Evolutionary conservation across 1,284 basidiomycete species (phyloP).

Genomic region (Apiotrichum montevideense): DNA sequence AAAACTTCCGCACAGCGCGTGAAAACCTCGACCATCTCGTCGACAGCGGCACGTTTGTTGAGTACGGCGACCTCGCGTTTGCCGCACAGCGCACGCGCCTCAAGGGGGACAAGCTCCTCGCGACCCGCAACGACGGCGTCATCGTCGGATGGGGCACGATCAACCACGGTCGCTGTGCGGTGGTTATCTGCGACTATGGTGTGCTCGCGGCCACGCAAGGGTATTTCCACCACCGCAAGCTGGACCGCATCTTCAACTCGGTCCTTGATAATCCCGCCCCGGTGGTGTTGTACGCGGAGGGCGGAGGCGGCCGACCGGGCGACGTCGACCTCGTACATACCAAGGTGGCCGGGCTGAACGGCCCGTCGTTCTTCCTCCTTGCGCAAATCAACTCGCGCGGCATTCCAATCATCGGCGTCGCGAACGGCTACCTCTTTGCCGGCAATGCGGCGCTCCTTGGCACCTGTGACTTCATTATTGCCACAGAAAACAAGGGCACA

Average conservation of each 20-base stretch:
- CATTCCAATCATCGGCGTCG: conserved; percentile 17
- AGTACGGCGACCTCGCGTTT: conserved; percentile 16
- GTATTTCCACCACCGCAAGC: conserved; percentile 18
- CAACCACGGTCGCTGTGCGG: conserved; percentile 11
- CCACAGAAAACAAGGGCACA: conserved; percentile 12
- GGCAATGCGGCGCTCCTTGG: conserved; percentile 16
- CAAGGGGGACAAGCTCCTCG: conserved; percentile 2
- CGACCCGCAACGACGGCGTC: conserved; percentile 18
- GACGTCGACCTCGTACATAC: conserved; percentile 14
- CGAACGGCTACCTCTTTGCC: conserved; percentile 17
- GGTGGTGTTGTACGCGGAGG: conserved; percentile 17
- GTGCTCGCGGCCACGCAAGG: conserved; percentile 19
- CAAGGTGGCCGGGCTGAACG: conserved; percentile 13
- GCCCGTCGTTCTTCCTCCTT: conserved; percentile 11
- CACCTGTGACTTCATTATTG: conserved; percentile 15
- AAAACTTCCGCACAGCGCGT: conserved; percentile 13
- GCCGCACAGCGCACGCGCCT: conserved; percentile 16
- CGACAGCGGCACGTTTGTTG: conserved; percentile 14
- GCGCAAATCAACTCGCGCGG: conserved; percentile 16
- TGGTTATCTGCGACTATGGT: conserved; percentile 18
- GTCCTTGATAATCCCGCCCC: conserved; percentile 17
- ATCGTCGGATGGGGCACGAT: conserved; percentile 20
- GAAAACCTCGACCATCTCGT: conserved; percentile 19
- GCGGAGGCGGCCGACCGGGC: conserved; percentile 16
- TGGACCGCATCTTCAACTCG: conserved; percentile 15